Evolutionary conservation across 1,139 yeast species (phyloP), one percentile per base, ranked within the genome.

Genomic region (Geotrichum bryndzae): DNA sequence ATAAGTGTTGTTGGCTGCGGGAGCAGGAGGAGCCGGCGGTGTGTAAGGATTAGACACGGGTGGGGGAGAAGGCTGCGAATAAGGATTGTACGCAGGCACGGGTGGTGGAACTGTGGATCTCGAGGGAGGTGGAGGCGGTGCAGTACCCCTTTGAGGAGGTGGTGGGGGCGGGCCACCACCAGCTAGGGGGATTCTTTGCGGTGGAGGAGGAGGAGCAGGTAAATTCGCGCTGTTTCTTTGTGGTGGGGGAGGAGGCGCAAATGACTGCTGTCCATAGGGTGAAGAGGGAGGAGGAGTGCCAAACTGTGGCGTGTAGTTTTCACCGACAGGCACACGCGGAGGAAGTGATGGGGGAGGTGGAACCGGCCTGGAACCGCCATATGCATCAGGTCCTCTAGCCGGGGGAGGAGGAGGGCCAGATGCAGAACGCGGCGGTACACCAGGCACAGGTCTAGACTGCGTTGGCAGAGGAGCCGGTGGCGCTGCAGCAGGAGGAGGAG

Each of bases 11-110:
- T 69, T 65, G 51, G 67, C 64, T 38, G 72, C 71, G 10, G 64
- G 64, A 6, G 71, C 68, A 7, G 71, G 70, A 8, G 72, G 70
- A 8, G 75, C 68, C 13, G 75, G 74, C 23, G 69, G 57, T 10
- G 66, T 29, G 11, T 61, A 23, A 23, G 64, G 53, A 15, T 62
- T 48, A 2, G 64, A 54, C 6, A 67, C 54, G 15, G 65, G 59
- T 4, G 66, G 58, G 4, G 68, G 63, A 25, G 68, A 66, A 18
- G 60, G 57, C 3, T 60, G 59, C 18, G 56, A 27, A 11, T 52
- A 60, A 18, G 53, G 59, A 18, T 57, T 41, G n/a, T 61, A 59
- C 11, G 63, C 51, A 22, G 61, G 67, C 52, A 64, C 51, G 53
- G 69, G 63, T 2, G 66, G 59, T 22, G 64, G 41, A 62, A 70